These are phyloP conservation scores for Trametes polyzona DNA, from an alignment of 1,284 basidiomycete species.

Conservation along the genomic window DNA sequence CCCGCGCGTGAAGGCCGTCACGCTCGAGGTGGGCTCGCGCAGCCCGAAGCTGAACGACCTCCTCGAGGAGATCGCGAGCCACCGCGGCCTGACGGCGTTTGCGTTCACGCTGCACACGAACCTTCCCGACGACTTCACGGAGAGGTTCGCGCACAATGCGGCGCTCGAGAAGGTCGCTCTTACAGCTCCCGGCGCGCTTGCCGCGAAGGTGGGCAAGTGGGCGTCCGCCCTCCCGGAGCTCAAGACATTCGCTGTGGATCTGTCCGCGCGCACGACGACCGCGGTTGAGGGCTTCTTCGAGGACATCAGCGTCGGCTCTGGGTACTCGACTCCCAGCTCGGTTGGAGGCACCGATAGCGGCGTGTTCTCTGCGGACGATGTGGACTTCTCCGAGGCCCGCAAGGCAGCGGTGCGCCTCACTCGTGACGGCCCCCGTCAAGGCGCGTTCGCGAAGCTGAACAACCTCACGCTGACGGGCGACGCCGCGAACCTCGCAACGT, in stretches of 20 bases:
- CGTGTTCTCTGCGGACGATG: slow-evolving; percentile 72
- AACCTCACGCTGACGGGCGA: slow-evolving; percentile 71
- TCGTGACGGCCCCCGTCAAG: slow-evolving; percentile 44
- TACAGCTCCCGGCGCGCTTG: slow-evolving; percentile 70
- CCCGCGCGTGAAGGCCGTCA: slow-evolving; percentile 58
- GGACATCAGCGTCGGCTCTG: slow-evolving; percentile 63
- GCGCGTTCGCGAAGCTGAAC: slow-evolving; percentile 59
- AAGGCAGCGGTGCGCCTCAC: slow-evolving; percentile 67
- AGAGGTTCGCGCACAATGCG: slow-evolving; percentile 60
- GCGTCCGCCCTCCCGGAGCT: slow-evolving; percentile 60
- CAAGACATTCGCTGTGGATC: slow-evolving; percentile 66
- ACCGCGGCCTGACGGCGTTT: slow-evolving; percentile 63
- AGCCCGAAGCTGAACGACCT: slow-evolving; percentile 62
- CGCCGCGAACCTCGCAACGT: slow-evolving; percentile 65
- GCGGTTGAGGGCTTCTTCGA: slow-evolving; percentile 80
- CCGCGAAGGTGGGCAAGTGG: slow-evolving; percentile 71
- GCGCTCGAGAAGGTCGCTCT: slow-evolving; percentile 63
- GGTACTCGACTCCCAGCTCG: slow-evolving; percentile 68
- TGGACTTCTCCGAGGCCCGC: slow-evolving; percentile 71
- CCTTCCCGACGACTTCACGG: slow-evolving; percentile 71
- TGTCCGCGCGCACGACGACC: slow-evolving; percentile 64
- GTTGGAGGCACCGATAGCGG: slow-evolving; percentile 70
- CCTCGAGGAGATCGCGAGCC: slow-evolving; percentile 62
- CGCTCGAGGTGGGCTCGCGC: slow-evolving; percentile 62
- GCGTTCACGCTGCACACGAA: slow-evolving; percentile 68